Percentiles rank a stretch among this genome's conserved stretches.
Conservation (phyloP, 768 basidiomycete species). For the Cystofilobasidium capitatum region DNA sequence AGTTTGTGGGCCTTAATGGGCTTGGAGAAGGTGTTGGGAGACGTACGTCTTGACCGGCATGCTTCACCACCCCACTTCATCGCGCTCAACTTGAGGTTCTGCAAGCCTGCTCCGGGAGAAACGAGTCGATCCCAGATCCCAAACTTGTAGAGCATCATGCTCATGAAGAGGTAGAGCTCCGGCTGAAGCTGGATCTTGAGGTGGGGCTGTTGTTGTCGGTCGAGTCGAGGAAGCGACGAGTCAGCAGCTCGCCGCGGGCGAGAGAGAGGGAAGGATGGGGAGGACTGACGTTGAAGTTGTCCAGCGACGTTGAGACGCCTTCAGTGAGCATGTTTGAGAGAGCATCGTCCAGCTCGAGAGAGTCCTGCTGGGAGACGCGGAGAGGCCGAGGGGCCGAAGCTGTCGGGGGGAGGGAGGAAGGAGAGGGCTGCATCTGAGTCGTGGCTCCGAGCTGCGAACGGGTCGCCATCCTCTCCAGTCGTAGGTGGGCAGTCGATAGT, state of each 20-base stretch:
- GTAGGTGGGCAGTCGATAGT: too few relatives aligned
- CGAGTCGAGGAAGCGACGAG: background rate
- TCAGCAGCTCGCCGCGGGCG: background rate
- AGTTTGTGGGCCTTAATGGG: background rate
- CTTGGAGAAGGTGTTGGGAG: constrained; percentile 37
- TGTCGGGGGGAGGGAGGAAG: background rate
- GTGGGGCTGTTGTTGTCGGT: background rate
- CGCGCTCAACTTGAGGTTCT: constrained; percentile 35
- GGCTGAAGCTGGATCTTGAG: constrained; percentile 27
- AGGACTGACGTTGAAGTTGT: constrained; percentile 21
- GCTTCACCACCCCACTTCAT: background rate
- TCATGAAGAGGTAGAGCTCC: constrained; percentile 40
- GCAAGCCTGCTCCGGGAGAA: constrained; percentile 64
- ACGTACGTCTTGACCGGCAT: constrained; percentile 42
- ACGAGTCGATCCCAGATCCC: constrained; percentile 76
- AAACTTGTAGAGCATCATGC: constrained; percentile 64
- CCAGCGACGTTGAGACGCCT: constrained; percentile 13
- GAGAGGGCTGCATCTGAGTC: too few relatives aligned
- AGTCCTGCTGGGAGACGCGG: constrained; percentile 21
- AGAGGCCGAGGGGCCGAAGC: background rate
- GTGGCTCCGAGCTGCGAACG: too few relatives aligned
- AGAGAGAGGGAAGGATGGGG: background rate
- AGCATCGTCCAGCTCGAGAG: constrained; percentile 21
- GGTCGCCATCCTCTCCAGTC: too few relatives aligned
- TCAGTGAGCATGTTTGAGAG: constrained; percentile 19